Conservation (phyloP, 2,329 filamentous ascomycete genomes). For the Talaromyces amestolkiae region DNA sequence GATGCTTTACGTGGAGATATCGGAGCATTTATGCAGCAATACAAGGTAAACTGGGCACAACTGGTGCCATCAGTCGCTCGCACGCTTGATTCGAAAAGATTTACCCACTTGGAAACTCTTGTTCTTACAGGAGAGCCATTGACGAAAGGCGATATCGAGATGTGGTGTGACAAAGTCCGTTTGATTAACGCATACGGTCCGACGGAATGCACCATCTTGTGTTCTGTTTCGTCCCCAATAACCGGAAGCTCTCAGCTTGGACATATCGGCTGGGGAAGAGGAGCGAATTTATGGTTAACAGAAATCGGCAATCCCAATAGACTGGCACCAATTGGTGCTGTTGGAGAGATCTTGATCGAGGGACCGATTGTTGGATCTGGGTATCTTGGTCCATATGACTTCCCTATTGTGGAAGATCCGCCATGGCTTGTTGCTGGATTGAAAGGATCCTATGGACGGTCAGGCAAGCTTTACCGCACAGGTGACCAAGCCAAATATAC, state of each 20-base stretch:
- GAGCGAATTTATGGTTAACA: slow-evolving; percentile 13
- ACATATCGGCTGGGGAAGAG: slow-evolving; percentile 47
- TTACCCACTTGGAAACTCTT: slow-evolving; percentile 1
- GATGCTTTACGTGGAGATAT: slow-evolving; percentile 26
- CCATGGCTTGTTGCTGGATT: not conserved
- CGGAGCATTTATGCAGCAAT: not conserved
- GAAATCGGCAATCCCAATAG: slow-evolving; percentile 39
- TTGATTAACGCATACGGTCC: slow-evolving; percentile 14
- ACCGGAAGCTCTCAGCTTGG: slow-evolving; percentile 12
- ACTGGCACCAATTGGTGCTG: slow-evolving; percentile 43
- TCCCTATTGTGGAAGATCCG: not conserved
- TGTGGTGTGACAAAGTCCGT: not conserved
- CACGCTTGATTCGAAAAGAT: not conserved
- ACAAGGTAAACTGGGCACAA: slow-evolving; percentile 31
- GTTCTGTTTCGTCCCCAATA: not conserved
- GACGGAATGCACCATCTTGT: slow-evolving; percentile 21
- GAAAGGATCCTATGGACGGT: not conserved
- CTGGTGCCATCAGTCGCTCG: slow-evolving; percentile 6
- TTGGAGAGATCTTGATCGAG: slow-evolving; percentile 43
- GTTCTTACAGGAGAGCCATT: slow-evolving; percentile 11
- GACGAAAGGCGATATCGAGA: not conserved
- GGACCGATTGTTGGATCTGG: slow-evolving; percentile 40
- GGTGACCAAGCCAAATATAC: slow-evolving; percentile 18
- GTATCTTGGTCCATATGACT: slow-evolving; percentile 37
- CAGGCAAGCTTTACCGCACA: not conserved